A percentile compares a stretch with the other conserved stretches of the same genome.
Conservation (phyloP, 305 asterid species). For the Solanum hybrid region DNA sequence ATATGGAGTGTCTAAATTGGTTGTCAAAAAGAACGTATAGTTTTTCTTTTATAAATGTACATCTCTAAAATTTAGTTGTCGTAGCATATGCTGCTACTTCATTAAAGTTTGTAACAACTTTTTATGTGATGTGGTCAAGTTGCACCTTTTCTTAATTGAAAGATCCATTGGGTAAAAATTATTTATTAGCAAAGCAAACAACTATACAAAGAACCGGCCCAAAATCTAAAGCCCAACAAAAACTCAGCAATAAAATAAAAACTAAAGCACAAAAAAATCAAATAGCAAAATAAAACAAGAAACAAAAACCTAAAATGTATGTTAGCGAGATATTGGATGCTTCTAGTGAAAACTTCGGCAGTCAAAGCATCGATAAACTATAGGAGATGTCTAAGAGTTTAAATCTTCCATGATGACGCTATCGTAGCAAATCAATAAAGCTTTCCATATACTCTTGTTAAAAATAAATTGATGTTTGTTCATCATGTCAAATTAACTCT, state of each 20-base stretch:
- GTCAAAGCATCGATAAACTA: background rate
- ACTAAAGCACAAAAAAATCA: background rate
- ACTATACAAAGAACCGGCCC: background rate
- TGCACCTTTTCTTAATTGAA: no score
- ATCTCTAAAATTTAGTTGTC: background rate
- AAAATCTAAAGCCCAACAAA: background rate
- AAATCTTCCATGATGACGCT: background rate
- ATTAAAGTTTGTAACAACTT: background rate
- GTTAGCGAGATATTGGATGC: background rate
- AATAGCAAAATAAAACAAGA: background rate
- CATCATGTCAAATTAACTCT: background rate
- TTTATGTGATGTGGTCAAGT: background rate
- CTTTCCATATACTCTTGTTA: no score
- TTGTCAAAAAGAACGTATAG: background rate
- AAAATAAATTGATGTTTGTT: background rate
- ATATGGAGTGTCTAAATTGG: background rate
- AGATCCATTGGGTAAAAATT: background rate
- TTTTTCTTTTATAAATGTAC: no score
- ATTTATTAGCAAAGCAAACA: background rate
- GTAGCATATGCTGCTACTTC: background rate
- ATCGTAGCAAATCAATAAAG: background rate
- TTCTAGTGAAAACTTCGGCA: background rate
- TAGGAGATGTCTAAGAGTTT: background rate
- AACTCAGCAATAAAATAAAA: background rate
- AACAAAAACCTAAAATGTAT: background rate